These are phyloP conservation scores for Neopestalotiopsis sp. DNA, from an alignment of 2,329 filamentous ascomycete species.

Conservation along the genomic window DNA sequence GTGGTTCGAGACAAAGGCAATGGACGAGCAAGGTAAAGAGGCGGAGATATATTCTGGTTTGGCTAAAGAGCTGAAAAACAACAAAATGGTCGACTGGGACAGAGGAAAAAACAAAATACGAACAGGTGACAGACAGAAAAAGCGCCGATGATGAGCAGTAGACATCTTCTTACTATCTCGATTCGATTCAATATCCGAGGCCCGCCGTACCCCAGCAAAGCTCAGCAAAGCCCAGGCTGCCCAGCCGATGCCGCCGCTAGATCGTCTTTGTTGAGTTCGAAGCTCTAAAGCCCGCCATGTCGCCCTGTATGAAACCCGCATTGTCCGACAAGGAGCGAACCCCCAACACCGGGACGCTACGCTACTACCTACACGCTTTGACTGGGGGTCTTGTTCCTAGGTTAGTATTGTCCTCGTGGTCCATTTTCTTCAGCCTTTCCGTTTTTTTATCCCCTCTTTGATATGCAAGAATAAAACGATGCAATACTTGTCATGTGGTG, in stretches of 20 bases:
- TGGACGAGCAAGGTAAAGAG: background rate
- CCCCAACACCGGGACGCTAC: background rate
- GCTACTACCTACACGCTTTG: background rate
- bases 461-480: background rate
- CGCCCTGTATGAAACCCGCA: background rate
- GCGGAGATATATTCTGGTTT: slow-evolving; percentile 1
- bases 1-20: background rate
- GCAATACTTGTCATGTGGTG: background rate
- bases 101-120: background rate
- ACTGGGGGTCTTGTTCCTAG: background rate
- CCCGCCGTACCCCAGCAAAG: background rate
- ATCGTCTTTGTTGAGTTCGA: background rate
- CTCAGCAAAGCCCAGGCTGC: background rate
- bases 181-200: slow-evolving; percentile 3
- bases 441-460: background rate
- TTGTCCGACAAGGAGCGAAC: background rate
- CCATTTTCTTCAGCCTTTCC: background rate
- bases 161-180: background rate
- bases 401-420: background rate
- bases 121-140: background rate
- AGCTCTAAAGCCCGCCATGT: background rate
- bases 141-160: background rate
- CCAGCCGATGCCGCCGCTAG: background rate
- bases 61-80: background rate
- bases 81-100: background rate